Evolutionary conservation across 1,284 basidiomycete genomes (phyloP), one percentile per base, ranked within the genome.

Genomic region (Nidula niveotomentosa): DNA sequence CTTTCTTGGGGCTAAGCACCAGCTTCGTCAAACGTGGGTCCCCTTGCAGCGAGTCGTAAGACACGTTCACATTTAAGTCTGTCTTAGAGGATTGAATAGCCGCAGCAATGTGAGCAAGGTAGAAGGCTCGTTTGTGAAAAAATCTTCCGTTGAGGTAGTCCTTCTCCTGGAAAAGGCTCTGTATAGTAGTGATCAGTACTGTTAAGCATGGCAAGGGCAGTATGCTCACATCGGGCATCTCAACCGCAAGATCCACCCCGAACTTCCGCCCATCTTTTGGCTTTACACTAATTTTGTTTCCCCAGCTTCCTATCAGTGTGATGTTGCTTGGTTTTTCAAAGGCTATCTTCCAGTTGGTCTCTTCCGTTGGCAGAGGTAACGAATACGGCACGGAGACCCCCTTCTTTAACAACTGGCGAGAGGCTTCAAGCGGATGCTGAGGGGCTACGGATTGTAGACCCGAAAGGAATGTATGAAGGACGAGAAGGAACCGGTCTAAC

Each of bases 51-150:
- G 86, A 88, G 17, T 83, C 77, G 62, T 91, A 92, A 12, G 72
- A 71, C 7, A 83, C 71, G 5, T 88, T 83, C 9, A 89, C 80
- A 37, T 78, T 70, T 47, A 86, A 64, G 30, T 74, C 68, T 51
- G 65, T 72, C 57, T 79, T 76, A 46, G 75, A 69, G 18, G 72
- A 68, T 47, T 72, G 73, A 39, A 98, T 70, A 1, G 84, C 83
- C 8, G 84, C 78, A 2, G 91, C 92, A 51, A 99, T 76, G 3
- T 84, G 83, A 7, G 94, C 90, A 10, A 98, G 81, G 72, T 95
- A 99, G 68, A 91, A 96, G 0, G 93, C 90, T 45, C 93, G 80
- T 71, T 99, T 99, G 69, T 96, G 90, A 67, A 96, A 96, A 71
- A 93, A 96, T 15, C 97, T 85, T 36, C 86, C 85, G 66, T 96